Base-by-base conservation (phyloP, 2,329 filamentous ascomycete genomes). In the Apiospora rasikravindrae region DNA sequence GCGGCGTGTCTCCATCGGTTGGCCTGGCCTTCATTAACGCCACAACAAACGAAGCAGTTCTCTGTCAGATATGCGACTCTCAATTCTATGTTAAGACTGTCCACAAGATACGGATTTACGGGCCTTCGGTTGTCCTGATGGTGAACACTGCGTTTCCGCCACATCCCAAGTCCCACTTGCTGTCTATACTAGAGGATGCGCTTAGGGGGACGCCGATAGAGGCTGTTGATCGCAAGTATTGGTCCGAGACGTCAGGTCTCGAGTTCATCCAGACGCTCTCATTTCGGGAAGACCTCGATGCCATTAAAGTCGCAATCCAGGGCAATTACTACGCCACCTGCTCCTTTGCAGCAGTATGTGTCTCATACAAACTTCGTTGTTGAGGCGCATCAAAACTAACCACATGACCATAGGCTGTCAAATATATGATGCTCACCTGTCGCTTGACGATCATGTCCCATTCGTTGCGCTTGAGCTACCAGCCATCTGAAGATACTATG, bases 31-130 rank as follows among this genome's bases (percentile, higher is more conserved):
- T 98, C 78, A 86, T 98, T 78, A 97, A 98, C 78, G 86, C 97
- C 3, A 92, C 94, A 57, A 95, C 94, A 2, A 93, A 93, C 51
- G 94, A 98, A 82, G 93, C 91, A 22, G 90, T 95, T 40, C 87
- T 98, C 51, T 97, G 94, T 78, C 94, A 98, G 78, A 96, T 98
- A 75, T 95, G 93, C 78, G 96, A 98, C 81, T 97, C 92, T 71
- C 95, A 98, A 80, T 97, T 95, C 45, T 98, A 97, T 80, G 91
- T 95, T 72, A 92, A 92, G 78, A 97, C 95, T 0, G 86, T 97
- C 42, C 94, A 97, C 81, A 98, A 98, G 80, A 87, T 98, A 45
- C 89, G 90, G 70, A 90, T 98, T 33, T 93, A 94, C 76, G 89
- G 92, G 33, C 95, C 96, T 0, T 93, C 92, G 1, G 90, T 92